Conservation (phyloP, 78 protist genomes). For the Dictyostelium brefeldianum region DNA sequence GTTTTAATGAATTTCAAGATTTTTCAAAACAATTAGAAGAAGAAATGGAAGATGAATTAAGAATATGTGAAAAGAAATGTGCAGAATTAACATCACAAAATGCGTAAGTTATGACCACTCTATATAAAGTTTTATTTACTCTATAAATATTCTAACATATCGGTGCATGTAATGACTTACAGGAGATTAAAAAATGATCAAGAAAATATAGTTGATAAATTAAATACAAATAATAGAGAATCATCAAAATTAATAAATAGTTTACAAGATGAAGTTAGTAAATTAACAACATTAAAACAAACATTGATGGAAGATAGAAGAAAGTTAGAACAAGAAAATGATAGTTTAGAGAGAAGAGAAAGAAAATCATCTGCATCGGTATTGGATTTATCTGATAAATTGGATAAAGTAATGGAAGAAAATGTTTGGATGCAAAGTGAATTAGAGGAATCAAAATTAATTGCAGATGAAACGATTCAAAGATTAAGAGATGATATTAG, state of each 20-base stretch:
- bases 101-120: conserved; percentile 32
- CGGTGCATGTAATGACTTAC: background rate
- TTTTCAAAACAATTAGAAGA: conserved; percentile 81
- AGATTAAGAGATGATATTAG: conserved; percentile 80
- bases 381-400: conserved; percentile 56
- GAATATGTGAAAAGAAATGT: conserved; percentile 75
- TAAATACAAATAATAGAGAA: conserved; percentile 32
- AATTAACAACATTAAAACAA: conserved; percentile 37
- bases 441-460: conserved; percentile 73
- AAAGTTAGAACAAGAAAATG: conserved; percentile 81
- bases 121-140: background rate
- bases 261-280: conserved; percentile 73
- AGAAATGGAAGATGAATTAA: conserved; percentile 81
- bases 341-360: conserved; percentile 75
- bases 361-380: conserved; percentile 74
- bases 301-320: conserved; percentile 32
- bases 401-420: conserved; percentile 75
- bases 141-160: background rate
- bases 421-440: conserved; percentile 85
- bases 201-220: conserved; percentile 49
- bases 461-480: conserved; percentile 79
- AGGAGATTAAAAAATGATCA: conserved; percentile 69
- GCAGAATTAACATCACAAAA: conserved; percentile 74
- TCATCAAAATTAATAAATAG: conserved; percentile 49
- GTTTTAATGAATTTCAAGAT: conserved; percentile 81